Evolutionary conservation across 1,139 yeast genomes (phyloP).

Genomic region (Debaryomyces psychrophilus): DNA sequence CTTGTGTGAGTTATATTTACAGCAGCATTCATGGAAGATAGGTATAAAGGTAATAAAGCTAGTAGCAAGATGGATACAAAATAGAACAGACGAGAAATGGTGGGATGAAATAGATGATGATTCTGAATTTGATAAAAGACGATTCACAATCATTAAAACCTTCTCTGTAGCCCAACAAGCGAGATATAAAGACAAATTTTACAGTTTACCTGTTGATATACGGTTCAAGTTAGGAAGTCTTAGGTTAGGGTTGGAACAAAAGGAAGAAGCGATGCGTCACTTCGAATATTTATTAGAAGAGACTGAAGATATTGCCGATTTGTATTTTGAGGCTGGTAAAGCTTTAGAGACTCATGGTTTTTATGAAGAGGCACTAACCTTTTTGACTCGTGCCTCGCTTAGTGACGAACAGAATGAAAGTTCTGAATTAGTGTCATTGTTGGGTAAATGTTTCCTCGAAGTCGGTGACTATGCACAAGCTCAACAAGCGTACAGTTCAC

Average conservation of each 20-base stretch:
- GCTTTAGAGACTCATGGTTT: slow-evolving; percentile 69
- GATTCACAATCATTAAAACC: slow-evolving; percentile 41
- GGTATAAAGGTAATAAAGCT: slow-evolving; percentile 69
- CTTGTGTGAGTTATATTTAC: slow-evolving; percentile 73
- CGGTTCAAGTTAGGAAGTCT: slow-evolving; percentile 77
- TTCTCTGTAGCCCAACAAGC: slow-evolving; percentile 20
- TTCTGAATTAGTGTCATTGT: slow-evolving; percentile 57
- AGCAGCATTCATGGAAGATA: slow-evolving; percentile 58
- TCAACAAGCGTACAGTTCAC: slow-evolving; percentile 59
- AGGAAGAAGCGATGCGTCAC: slow-evolving; percentile 68
- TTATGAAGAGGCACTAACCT: slow-evolving; percentile 72
- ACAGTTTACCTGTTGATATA: slow-evolving; percentile 78
- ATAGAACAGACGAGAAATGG: slow-evolving; percentile 68
- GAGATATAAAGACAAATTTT: slow-evolving; percentile 38
- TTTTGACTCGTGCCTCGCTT: slow-evolving; percentile 56
- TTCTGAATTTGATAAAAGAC: slow-evolving; percentile 67
- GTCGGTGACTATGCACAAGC: slow-evolving; percentile 73
- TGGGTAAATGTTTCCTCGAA: slow-evolving; percentile 81
- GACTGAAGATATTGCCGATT: slow-evolving; percentile 67
- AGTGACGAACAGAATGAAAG: slow-evolving; percentile 48
- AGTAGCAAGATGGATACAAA: slow-evolving; percentile 83
- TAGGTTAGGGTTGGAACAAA: slow-evolving; percentile 65
- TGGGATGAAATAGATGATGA: slow-evolving; percentile 84
- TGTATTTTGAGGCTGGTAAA: slow-evolving; percentile 75
- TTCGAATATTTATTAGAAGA: slow-evolving; percentile 63